phyloP scores from a whole-genome alignment of 768 basidiomycete genomes.

The Daedaleopsis sinensis region DNA sequence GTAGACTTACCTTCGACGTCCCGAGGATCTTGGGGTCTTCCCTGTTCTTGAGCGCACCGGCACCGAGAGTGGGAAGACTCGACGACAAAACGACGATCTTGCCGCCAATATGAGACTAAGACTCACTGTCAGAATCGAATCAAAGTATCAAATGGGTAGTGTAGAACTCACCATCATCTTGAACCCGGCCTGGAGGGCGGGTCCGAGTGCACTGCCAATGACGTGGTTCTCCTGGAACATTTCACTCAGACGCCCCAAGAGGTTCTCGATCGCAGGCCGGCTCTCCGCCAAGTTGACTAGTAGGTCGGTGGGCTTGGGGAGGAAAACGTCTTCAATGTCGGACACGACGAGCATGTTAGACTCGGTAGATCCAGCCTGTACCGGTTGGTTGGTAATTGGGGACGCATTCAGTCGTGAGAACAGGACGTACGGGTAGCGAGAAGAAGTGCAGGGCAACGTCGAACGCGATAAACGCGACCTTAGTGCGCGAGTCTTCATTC shows the following conservation, averaged over 20 bases:
- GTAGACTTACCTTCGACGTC: constrained; percentile 73
- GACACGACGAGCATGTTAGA: constrained; percentile 96
- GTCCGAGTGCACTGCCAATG: constrained; percentile 92
- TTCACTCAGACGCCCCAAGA: constrained; percentile 84
- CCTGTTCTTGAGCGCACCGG: constrained; percentile 91
- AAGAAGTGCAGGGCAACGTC: constrained; percentile 96
- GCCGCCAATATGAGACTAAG: constrained; percentile 87
- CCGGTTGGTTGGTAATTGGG: not conserved
- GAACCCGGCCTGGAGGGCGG: constrained; percentile 93
- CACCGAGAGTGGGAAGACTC: constrained; percentile 83
- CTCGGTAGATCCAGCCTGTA: constrained; percentile 69
- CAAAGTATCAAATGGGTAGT: not conserved
- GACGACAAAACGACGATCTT: constrained; percentile 90
- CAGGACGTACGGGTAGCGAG: constrained; percentile 71
- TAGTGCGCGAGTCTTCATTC: constrained; percentile 91
- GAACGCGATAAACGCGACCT: constrained; percentile 90
- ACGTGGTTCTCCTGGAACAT: constrained; percentile 98
- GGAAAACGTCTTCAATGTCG: constrained; percentile 95
- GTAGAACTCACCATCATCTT: constrained; percentile 75
- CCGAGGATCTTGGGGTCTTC: constrained; percentile 97
- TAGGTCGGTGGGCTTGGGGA: constrained; percentile 96
- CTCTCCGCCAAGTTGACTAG: constrained; percentile 92
- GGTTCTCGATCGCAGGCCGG: constrained; percentile 73
- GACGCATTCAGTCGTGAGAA: not conserved
- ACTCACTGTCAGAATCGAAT: not conserved